Evolutionary conservation across 1,284 basidiomycete genomes (phyloP), one percentile per base, ranked within the genome.

Genomic region (Ganoderma lingzhi): DNA sequence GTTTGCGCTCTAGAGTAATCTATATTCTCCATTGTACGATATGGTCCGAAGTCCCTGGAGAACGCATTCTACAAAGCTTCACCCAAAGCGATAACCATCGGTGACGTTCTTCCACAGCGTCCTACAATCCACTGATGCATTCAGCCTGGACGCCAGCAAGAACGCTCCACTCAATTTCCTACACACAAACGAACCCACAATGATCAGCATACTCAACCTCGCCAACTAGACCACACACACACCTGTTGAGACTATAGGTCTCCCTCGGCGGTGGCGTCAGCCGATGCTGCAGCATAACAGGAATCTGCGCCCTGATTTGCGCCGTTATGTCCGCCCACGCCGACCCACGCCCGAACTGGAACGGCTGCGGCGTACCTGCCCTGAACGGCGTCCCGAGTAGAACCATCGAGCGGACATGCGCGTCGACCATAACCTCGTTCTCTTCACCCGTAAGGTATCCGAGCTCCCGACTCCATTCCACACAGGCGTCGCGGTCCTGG

Each of bases 91-190:
- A 61, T 80, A 80, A 35, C 68, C 72, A 3, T 72, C 71, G 8
- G 88, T 82, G 32, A 90, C 86, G 60, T 86, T 84, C 67, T 93
- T 88, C 94, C 95, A 96, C 42, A 98, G 81, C 28, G 79, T 81
- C 76, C 85, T 86, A 71, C 94, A 94, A 77, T 95, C 88, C 23
- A 99, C 90, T 1, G 84, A 85, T 17, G 95, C 95, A 56, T 88
- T 87, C 45, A 99, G 83, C 66, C 94, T 85, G 17, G 96, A 91
- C 61, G 97, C 97, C 17, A 99, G 87, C 72, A 99, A 83, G 82
- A 99, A 99, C 2, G 95, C 93, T 0, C 97, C 97, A 73, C 95
- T 96, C 72, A 99, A 79, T 87, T 99, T 99, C 77, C 97, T 91
- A 73, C 48, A 28, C 23, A 12, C 48, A 23, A 44, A 23, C 12